Percentiles rank a stretch among this genome's conserved stretches.
Conservation (phyloP, 2,329 filamentous ascomycete species). For the Dactylellina leptospora region DNA sequence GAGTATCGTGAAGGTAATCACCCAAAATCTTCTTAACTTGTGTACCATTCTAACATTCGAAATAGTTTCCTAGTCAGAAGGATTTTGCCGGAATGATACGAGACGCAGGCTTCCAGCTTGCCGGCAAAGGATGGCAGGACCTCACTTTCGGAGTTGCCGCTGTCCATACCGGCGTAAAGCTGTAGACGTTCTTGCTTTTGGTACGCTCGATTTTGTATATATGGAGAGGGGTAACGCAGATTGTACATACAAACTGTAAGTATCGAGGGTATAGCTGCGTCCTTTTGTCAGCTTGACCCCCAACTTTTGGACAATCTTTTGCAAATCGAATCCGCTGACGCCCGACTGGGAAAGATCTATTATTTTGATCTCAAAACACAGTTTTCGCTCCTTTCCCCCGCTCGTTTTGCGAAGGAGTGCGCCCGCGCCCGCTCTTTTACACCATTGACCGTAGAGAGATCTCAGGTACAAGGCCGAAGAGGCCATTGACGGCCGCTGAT, state of each 20-base stretch:
- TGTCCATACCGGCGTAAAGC: constrained; percentile 97
- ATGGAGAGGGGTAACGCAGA: constrained; percentile 23
- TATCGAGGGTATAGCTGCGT: constrained; percentile 29
- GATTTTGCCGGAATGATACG: constrained; percentile 85
- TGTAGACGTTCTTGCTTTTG: constrained; percentile 57
- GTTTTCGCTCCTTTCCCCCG: constrained; percentile 7
- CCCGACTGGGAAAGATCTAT: constrained; percentile 18
- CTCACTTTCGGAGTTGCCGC: constrained; percentile 91
- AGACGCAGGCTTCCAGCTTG: constrained; percentile 84
- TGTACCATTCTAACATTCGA: background rate
- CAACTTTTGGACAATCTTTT: constrained; percentile 8
- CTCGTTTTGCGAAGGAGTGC: background rate
- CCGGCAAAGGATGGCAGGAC: constrained; percentile 85
- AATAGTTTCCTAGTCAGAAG: constrained; percentile 79
- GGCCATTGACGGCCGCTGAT: constrained; percentile 1
- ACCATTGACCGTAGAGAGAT: constrained; percentile 6
- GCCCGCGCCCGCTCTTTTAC: constrained; percentile 2
- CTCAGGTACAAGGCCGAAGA: constrained; percentile 8
- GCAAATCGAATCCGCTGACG: constrained; percentile 6
- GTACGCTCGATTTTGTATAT: constrained; percentile 49
- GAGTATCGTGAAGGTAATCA: constrained; percentile 78
- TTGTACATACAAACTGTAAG: constrained; percentile 52
- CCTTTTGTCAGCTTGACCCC: constrained; percentile 2
- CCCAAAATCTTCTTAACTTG: background rate
- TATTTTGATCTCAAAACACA: constrained; percentile 31